Conservation (phyloP, 495 filamentous ascomycete genomes). For the Ascodesmis nigricans region DNA sequence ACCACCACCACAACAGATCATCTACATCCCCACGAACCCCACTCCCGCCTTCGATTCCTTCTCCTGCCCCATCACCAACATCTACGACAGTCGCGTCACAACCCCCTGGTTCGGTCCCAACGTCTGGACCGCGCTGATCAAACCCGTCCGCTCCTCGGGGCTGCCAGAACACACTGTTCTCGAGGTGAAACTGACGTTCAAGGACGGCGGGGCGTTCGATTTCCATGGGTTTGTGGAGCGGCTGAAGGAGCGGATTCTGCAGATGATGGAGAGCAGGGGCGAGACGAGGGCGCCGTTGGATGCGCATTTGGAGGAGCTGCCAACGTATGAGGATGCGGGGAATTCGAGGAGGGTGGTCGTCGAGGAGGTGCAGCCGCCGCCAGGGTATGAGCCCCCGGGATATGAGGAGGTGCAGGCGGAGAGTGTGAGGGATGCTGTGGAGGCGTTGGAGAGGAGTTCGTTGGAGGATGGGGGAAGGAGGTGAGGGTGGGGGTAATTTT, state of each 20-base stretch:
- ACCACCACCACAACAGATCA: slow-evolving; percentile 32
- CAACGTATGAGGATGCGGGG: slow-evolving; percentile 41
- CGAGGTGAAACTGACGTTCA: slow-evolving; percentile 68
- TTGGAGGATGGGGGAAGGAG: too few relatives aligned
- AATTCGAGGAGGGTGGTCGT: background rate
- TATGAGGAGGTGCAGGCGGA: slow-evolving; percentile 80
- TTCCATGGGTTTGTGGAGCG: slow-evolving; percentile 67
- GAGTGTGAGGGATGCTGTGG: slow-evolving; percentile 37
- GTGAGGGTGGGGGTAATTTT: too few relatives aligned
- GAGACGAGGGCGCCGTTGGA: slow-evolving; percentile 13
- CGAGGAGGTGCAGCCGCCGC: slow-evolving; percentile 14
- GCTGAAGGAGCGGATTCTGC: slow-evolving; percentile 59
- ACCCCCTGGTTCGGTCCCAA: slow-evolving; percentile 95
- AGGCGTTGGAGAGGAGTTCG: too few relatives aligned
- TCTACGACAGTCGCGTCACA: slow-evolving; percentile 71
- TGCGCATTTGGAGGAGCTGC: slow-evolving; percentile 32
- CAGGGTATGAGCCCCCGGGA: slow-evolving; percentile 40
- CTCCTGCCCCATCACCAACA: slow-evolving; percentile 61
- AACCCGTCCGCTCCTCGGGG: slow-evolving; percentile 64
- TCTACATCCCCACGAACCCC: slow-evolving; percentile 60
- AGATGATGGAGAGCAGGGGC: slow-evolving; percentile 43
- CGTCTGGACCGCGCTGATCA: slow-evolving; percentile 59
- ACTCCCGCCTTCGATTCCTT: slow-evolving; percentile 62
- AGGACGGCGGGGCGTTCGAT: slow-evolving; percentile 84
- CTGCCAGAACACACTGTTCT: slow-evolving; percentile 55